Base-by-base conservation (phyloP, 768 basidiomycete genomes). In the Tulasnella sp. region DNA sequence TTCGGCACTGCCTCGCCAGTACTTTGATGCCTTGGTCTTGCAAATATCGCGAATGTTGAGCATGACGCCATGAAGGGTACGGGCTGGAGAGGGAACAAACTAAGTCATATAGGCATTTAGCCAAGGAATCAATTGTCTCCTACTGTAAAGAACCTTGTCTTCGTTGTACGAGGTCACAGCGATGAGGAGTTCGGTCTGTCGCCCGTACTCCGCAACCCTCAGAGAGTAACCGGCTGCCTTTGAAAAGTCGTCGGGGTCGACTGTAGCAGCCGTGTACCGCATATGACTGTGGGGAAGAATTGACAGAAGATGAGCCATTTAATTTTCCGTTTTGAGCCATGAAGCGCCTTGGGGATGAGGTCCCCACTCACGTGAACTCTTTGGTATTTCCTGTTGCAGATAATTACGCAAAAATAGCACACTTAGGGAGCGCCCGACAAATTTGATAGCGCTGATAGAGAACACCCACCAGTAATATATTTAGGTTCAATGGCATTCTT, bases 1-100 rank as follows among this genome's bases (percentile, higher is more conserved):
- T 82, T 94, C 93, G 12, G 93, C 91, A 72, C 87, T 88, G 77
- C 89, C 87, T 64, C 91, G 87, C 93, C 95, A 95, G 84, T 92
- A 97, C 83, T 95, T 95, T 78, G 92, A 94, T 81, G 93, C 92
- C 83, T 96, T 96, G 54, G 94, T 96, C 84, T 92, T 95, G 88
- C 95, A 96, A 79, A 98, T 98, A 80, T 99, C 85, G 79, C 96
- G 92, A 78, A 99, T 97, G 83, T 99, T 99, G 78, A 97, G 83
- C 96, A 98, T 98, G 80, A 98, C 91, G 78, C 93, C 93, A 81
- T 98, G 97, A 52, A 99, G 86, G 0, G 97, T 98, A 2, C 85
- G 81, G 40, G 82, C 83, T 75, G 83, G 82, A 14, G 82, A 78
- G 37, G 79, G 79, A 79, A 82, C 82, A 81, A 81, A 77, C 81